Evolutionary conservation across 2,329 filamentous ascomycete genomes (phyloP).

Genomic region (Gaeumannomyces tritici): DNA sequence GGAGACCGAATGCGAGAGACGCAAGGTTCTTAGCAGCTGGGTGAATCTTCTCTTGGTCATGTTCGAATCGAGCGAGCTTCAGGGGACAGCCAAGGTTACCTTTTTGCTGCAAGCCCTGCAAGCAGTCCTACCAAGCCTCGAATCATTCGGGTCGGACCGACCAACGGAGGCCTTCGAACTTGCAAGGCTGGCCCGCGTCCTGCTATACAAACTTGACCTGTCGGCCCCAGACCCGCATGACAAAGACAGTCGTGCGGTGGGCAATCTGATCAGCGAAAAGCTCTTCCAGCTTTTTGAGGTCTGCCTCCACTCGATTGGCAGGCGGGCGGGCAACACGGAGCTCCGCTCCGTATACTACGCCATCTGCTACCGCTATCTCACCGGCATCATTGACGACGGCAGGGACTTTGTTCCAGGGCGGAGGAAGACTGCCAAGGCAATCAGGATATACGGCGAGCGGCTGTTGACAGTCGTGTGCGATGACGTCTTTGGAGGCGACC

Average conservation of each 20-base stretch:
- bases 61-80: slow-evolving; percentile 73
- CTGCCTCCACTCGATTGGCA: slow-evolving; percentile 69
- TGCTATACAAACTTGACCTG: slow-evolving; percentile 64
- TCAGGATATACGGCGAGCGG: slow-evolving; percentile 59
- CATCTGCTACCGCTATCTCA: slow-evolving; percentile 80
- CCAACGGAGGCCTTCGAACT: slow-evolving; percentile 64
- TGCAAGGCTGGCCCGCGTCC: slow-evolving; percentile 62
- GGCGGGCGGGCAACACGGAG: slow-evolving; percentile 58
- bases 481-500: slow-evolving; percentile 79
- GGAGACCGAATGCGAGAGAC: slow-evolving; percentile 45
- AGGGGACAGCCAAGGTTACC: slow-evolving; percentile 58
- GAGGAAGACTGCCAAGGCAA: slow-evolving; percentile 61
- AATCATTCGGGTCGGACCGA: slow-evolving; percentile 62
- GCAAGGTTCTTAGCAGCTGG: slow-evolving; percentile 72
- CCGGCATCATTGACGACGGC: slow-evolving; percentile 52
- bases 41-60: slow-evolving; percentile 75
- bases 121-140: slow-evolving; percentile 78
- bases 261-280: slow-evolving; percentile 77
- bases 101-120: slow-evolving; percentile 84
- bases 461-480: slow-evolving; percentile 84
- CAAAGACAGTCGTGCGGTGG: slow-evolving; percentile 28
- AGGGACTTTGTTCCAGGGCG: slow-evolving; percentile 35
- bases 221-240: slow-evolving; percentile 15
- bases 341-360: slow-evolving; percentile 83
- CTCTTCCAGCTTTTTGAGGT: slow-evolving; percentile 87